Evolutionary conservation across 2,329 filamentous ascomycete genomes (phyloP), one percentile per base, ranked within the genome.

Genomic region (Aureobasidium pullulans): DNA sequence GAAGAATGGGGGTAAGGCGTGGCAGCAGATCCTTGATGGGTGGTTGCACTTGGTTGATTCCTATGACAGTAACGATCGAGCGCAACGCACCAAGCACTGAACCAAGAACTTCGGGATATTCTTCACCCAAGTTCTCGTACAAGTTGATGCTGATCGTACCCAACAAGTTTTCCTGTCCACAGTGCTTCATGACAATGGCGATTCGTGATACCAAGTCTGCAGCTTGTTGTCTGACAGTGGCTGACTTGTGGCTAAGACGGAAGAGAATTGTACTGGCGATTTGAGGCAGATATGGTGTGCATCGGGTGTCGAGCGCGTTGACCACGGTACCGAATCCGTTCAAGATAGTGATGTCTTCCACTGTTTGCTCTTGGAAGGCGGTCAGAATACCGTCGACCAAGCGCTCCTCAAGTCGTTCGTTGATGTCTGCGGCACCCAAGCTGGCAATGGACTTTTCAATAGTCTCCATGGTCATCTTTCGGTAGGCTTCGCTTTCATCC

Each of bases 381-480:
- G 94, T 88, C 28, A 99, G 81, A 37, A 99, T 94, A 71, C 94
- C 94, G 67, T 99, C 94, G 57, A 99, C 91, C 16, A 99, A 82
- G 49, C 91, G 84, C 74, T 97, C 94, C 73, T 99, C 94, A 37
- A 99, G 77, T 42, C 93, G 84, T 73, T 96, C 90, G 28, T 90
- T 89, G 66, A 99, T 92, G 70, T 99, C 94, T 37, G 94, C 93
- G 7, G 93, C 92, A 59, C 94, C 94, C 57, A 97, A 81, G 59
- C 90, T 90, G 15, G 93, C 91, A 68, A 99, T 88, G 49, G 97
- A 85, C 76, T 97, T 99, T 76, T 99, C 94, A 8, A 97, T 85
- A 0, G 94, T 97, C 78, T 99, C 94, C 36, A 99, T 88, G 0
- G 94, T 96, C 94, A 99, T 99, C 80, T 97, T 97, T 52, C 94